Conservation (phyloP, 441 rosid genomes). For the Aleurites moluccanus region DNA sequence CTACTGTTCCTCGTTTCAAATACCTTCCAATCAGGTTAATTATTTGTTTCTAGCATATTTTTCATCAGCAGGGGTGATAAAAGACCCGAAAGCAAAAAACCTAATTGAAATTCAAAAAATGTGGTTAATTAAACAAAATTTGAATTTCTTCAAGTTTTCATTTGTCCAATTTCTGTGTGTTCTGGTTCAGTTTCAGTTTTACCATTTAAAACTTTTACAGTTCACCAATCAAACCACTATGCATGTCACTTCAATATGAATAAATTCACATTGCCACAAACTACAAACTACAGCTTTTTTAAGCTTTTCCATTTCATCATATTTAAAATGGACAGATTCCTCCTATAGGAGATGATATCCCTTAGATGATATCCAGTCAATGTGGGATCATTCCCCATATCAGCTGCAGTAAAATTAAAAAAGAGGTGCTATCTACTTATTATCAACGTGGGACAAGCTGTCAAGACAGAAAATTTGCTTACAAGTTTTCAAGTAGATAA, state of each 20-base stretch:
- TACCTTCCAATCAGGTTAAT: conserved; percentile 91
- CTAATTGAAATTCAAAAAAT: not conserved
- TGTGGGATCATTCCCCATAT: not conserved
- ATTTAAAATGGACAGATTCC: not conserved
- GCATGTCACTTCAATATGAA: not conserved
- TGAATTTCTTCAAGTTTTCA: not conserved
- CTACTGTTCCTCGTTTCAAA: conserved; percentile 90
- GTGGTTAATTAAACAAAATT: not conserved
- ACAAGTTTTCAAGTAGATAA: not conserved
- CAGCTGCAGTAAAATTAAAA: not conserved
- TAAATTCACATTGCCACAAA: not conserved
- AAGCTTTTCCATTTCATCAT: not conserved
- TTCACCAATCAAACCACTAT: not conserved
- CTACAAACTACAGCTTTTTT: not conserved
- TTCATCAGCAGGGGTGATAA: not conserved
- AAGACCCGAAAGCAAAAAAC: not conserved
- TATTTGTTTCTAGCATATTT: conserved; percentile 6
- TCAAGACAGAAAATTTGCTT: not conserved
- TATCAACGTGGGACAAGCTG: not conserved
- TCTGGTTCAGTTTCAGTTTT: not conserved
- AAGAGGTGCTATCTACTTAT: too few species aligned
- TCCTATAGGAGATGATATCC: not conserved
- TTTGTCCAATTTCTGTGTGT: not conserved
- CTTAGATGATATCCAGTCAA: not conserved
- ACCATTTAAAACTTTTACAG: not conserved